A percentile compares a stretch with the other conserved stretches of the same genome.
These are phyloP conservation scores for Trichoderma guizhouense DNA, from an alignment of 2,329 filamentous ascomycete genomes.

Conservation along the genomic window DNA sequence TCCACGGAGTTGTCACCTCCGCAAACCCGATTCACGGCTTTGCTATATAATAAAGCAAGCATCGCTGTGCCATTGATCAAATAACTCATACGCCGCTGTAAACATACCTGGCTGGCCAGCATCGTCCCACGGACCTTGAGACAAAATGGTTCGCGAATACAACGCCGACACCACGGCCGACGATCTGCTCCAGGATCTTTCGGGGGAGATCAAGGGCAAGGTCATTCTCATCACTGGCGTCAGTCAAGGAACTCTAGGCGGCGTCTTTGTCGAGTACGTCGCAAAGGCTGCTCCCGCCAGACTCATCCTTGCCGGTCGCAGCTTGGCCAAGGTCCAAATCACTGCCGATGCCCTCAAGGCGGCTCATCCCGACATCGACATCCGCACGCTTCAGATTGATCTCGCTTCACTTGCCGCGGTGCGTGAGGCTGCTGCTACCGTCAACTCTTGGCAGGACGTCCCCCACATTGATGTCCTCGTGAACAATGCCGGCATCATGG, in stretches of 20 bases:
- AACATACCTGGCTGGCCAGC: too few species aligned
- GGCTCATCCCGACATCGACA: constrained; percentile 31
- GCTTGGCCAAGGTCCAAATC: constrained; percentile 35
- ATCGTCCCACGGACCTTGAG: not conserved
- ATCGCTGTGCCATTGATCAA: not conserved
- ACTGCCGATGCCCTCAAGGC: constrained; percentile 35
- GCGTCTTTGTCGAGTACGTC: constrained; percentile 35
- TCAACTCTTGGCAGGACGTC: constrained; percentile 23
- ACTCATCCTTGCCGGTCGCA: constrained; percentile 48
- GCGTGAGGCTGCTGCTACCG: constrained; percentile 35
- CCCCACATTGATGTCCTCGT: constrained; percentile 38
- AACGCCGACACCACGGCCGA: constrained; percentile 20
- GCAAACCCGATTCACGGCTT: too few species aligned
- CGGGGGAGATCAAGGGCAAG: constrained; percentile 29
- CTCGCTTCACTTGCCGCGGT: constrained; percentile 37
- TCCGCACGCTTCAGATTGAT: constrained; percentile 34
- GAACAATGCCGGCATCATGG: constrained; percentile 45
- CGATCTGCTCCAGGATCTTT: constrained; percentile 22
- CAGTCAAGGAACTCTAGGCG: constrained; percentile 38
- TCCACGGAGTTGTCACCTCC: too few species aligned
- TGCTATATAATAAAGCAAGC: not conserved
- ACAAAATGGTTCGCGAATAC: constrained; percentile 3
- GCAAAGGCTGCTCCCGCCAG: constrained; percentile 38
- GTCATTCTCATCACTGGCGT: constrained; percentile 42
- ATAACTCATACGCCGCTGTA: not conserved